Evolutionary conservation across 1,284 basidiomycete genomes (phyloP).

Genomic region (Porogramme epimiltina): DNA sequence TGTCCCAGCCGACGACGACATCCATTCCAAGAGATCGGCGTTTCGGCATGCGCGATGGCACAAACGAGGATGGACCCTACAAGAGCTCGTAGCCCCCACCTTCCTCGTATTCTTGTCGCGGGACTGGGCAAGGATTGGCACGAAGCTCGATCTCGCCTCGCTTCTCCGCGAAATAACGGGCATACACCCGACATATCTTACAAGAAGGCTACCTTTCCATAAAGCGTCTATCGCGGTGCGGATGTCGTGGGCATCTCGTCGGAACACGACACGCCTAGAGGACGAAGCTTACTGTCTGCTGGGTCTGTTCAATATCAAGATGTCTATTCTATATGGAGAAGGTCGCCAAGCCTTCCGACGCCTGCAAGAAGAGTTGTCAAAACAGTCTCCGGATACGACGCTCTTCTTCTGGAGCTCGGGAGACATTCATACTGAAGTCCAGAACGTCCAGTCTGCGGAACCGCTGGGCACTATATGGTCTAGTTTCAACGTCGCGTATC

Average conservation of each 20-base stretch:
- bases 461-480: background rate
- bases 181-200: background rate
- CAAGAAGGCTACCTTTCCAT: background rate
- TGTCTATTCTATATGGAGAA: constrained; percentile 1
- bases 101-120: background rate
- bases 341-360: background rate
- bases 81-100: constrained; percentile 4
- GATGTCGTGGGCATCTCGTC: background rate
- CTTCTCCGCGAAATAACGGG: background rate
- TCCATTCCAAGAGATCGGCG: background rate
- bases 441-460: background rate
- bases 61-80: constrained; percentile 1
- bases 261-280: background rate
- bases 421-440: background rate
- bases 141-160: background rate
- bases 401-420: background rate
- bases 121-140: background rate
- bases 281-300: constrained; percentile 1
- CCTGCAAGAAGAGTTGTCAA: background rate
- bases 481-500: background rate
- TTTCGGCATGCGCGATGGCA: background rate
- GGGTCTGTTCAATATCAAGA: constrained; percentile 1
- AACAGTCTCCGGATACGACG: background rate
- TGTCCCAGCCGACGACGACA: background rate
- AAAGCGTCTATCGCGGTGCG: background rate